phyloP scores from a whole-genome alignment of 2,329 filamentous ascomycete species.

The Purpureocillium lavendulum region DNA sequence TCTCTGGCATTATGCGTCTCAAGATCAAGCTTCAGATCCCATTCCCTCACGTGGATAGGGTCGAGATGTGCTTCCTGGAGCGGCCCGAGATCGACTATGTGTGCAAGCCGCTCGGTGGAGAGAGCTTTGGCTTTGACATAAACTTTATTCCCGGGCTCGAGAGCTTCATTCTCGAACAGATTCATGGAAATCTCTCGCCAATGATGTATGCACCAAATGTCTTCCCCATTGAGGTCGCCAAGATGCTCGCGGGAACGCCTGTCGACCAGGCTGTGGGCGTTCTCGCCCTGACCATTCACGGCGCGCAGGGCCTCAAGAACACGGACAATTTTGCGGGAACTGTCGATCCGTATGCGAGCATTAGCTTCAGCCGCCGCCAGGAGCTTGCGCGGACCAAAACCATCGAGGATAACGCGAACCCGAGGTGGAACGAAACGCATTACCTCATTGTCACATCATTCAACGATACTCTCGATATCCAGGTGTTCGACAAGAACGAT shows the following conservation, averaged over 20 bases:
- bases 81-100: conserved; percentile 90
- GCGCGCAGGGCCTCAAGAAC: conserved; percentile 88
- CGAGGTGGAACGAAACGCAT: conserved; percentile 93
- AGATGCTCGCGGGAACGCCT: conserved; percentile 90
- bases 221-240: conserved; percentile 96
- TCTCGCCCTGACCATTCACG: conserved; percentile 82
- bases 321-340: conserved; percentile 88
- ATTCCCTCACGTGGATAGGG: conserved; percentile 88
- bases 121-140: conserved; percentile 95
- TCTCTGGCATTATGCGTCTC: conserved; percentile 89
- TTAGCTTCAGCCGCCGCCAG: conserved; percentile 77
- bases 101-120: conserved; percentile 93
- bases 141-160: conserved; percentile 97
- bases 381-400: conserved; percentile 85
- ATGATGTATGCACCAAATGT: conserved; percentile 99
- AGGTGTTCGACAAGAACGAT: conserved; percentile 89
- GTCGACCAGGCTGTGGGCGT: conserved; percentile 96
- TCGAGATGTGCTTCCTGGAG: conserved; percentile 92
- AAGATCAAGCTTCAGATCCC: conserved; percentile 96
- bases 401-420: conserved; percentile 74
- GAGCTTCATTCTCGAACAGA: conserved; percentile 88
- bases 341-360: conserved; percentile 78
- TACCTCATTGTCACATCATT: conserved; percentile 92
- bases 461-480: conserved; percentile 77
- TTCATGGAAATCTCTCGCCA: conserved; percentile 84